Base-by-base conservation (phyloP, 306 rosid genomes). In the Calophaca sinica region DNA sequence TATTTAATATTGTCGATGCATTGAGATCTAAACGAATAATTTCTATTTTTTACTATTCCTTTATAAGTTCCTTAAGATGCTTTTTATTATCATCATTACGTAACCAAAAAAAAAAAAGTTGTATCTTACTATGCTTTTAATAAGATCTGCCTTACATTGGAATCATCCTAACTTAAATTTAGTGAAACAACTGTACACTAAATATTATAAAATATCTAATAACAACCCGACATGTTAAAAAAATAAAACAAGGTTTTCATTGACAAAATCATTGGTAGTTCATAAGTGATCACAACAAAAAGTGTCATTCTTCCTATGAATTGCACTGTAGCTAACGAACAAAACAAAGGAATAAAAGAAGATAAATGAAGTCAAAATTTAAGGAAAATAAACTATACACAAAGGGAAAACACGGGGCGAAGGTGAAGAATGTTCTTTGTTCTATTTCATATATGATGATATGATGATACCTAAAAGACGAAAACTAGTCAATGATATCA, bases 331-430 rank as follows among this genome's bases (percentile, higher is more conserved):
- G 13, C 48, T 33, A 74, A 49, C 50, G 9, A 67, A 28, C 51
- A 59, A 66, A 74, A 31, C 26, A 68, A 75, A 81, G 32, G 66
- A 68, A 74, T 61, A 14, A 20, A 14, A 52, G 1, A 58, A 70
- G 66, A 57, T 0, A 70, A 44, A 61, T 9, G 0, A 32, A 38
- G 62, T 36, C 33, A 74, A 57, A 46, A 9, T 46, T 77, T 13
- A 28, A 35, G 35, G 33, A 29, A 45, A 26, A 5, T 2, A 60
- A 63, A 60, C 51, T 61, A 14, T 76, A 64, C 72, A 71, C 32
- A 71, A 63, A 66, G 2, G 39, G 38, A 69, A 75, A 13, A 20
- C 26, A 20, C 0, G 26, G 26, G 26, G 26, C 26, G 26, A 20
- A 20, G 26, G 26, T 20, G 2, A 29, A 5, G 48, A 49, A 70